Conservation (phyloP, 306 rosid species). For the Abrus pulchellus region DNA sequence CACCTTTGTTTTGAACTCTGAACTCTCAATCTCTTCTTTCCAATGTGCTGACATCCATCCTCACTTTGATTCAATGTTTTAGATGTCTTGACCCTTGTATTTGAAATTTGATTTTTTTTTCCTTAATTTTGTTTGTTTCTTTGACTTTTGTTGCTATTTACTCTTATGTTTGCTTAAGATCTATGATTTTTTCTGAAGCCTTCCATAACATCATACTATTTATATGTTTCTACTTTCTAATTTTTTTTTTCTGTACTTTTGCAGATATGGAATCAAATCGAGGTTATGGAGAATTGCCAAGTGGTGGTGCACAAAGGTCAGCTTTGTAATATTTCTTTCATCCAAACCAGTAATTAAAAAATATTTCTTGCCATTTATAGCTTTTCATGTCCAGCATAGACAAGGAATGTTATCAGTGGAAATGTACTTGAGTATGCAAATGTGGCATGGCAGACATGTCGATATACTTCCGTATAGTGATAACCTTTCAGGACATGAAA, state of each 20-base stretch:
- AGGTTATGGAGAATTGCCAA: slow-evolving; percentile 50
- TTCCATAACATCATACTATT: slow-evolving; percentile 3
- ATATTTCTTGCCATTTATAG: slow-evolving; percentile 13
- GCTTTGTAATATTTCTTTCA: slow-evolving; percentile 27
- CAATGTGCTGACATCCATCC: too few species aligned
- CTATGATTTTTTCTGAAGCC: not conserved
- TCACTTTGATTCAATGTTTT: too few species aligned
- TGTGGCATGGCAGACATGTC: slow-evolving; percentile 1
- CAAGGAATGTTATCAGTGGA: slow-evolving; percentile 15
- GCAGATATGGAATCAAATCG: slow-evolving; percentile 60
- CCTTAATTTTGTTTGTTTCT: too few species aligned
- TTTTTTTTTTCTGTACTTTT: not conserved
- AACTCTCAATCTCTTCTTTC: too few species aligned
- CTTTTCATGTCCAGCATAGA: slow-evolving; percentile 8
- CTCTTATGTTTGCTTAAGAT: too few species aligned
- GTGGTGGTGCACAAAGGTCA: slow-evolving; percentile 58
- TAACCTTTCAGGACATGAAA: not conserved
- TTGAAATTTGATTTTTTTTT: too few species aligned
- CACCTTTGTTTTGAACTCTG: too few species aligned
- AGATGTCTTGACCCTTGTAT: too few species aligned
- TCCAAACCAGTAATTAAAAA: slow-evolving; percentile 1
- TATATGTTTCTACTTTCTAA: not conserved
- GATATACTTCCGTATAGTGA: not conserved
- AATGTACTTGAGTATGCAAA: slow-evolving; percentile 1
- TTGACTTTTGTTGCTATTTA: too few species aligned